phyloP scores from a whole-genome alignment of 1,284 basidiomycete genomes.

The Paramarasmius palmivorus region DNA sequence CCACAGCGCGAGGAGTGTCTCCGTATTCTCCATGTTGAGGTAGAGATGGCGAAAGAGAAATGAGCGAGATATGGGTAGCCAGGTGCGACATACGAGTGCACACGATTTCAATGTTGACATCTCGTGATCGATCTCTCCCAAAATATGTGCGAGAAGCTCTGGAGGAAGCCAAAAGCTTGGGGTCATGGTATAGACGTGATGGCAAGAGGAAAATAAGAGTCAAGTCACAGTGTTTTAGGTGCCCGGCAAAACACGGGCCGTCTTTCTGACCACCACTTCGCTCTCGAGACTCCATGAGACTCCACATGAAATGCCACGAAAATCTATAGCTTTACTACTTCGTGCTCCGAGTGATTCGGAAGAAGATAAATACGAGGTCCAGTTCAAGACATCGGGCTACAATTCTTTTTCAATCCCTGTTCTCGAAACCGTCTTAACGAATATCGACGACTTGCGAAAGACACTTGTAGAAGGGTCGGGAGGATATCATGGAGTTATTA shows the following conservation, averaged over 20 bases:
- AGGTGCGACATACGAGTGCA: neutral
- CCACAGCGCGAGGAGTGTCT: neutral
- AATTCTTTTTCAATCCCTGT: slow-evolving; percentile 59
- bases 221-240: no score
- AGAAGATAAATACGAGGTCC: slow-evolving; percentile 53
- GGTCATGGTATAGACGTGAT: no score
- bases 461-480: slow-evolving; percentile 42
- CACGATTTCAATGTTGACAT: neutral
- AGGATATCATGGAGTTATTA: slow-evolving; percentile 52
- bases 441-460: slow-evolving; percentile 44
- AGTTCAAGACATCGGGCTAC: slow-evolving; percentile 46
- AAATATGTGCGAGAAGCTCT: no score
- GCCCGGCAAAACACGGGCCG: no score
- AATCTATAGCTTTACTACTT: slow-evolving; percentile 50
- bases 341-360: slow-evolving; percentile 44
- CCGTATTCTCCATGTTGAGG: neutral
- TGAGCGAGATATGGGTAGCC: neutral
- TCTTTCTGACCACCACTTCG: no score
- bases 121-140: no score
- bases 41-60: neutral
- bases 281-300: no score
- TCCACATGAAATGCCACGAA: neutral
- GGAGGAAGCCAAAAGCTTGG: no score
- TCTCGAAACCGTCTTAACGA: slow-evolving; percentile 59
- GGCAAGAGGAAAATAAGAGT: no score